These are phyloP conservation scores for Aspergillus tanneri DNA, from an alignment of 2,329 filamentous ascomycete species.

Conservation along the genomic window DNA sequence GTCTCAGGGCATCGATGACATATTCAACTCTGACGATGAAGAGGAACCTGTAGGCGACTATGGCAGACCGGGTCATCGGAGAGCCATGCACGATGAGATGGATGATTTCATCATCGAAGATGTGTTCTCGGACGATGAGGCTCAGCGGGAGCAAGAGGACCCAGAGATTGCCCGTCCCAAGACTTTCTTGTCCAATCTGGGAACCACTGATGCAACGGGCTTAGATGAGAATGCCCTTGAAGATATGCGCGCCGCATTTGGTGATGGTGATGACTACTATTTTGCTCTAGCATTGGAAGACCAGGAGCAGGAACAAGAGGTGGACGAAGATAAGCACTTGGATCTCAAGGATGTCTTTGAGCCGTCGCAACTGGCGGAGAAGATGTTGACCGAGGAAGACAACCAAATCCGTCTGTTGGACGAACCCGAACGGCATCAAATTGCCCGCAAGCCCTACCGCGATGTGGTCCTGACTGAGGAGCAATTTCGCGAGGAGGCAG, in stretches of 20 bases:
- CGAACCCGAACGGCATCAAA: constrained; percentile 89
- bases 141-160: constrained; percentile 75
- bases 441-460: constrained; percentile 86
- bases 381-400: constrained; percentile 92
- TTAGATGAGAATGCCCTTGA: constrained; percentile 90
- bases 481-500: constrained; percentile 83
- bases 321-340: constrained; percentile 76
- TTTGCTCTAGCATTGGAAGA: constrained; percentile 91
- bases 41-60: constrained; percentile 57
- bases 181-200: constrained; percentile 64
- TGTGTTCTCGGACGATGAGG: constrained; percentile 81
- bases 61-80: constrained; percentile 48
- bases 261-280: constrained; percentile 91
- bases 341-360: constrained; percentile 98
- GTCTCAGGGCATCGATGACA: constrained; percentile 77
- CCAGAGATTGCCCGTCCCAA: constrained; percentile 82
- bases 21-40: constrained; percentile 94
- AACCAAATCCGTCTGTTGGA: constrained; percentile 85
- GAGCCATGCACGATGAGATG: constrained; percentile 72
- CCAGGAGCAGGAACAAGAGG: constrained; percentile 73
- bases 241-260: constrained; percentile 95
- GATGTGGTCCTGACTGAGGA: constrained; percentile 76
- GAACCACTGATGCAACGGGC: constrained; percentile 74
- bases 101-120: constrained; percentile 98
- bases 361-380: constrained; percentile 89